A percentile compares a stretch with the other conserved stretches of the same genome.
These are phyloP conservation scores for Haplographium delicatum DNA, from an alignment of 495 filamentous ascomycete genomes.

Conservation along the genomic window DNA sequence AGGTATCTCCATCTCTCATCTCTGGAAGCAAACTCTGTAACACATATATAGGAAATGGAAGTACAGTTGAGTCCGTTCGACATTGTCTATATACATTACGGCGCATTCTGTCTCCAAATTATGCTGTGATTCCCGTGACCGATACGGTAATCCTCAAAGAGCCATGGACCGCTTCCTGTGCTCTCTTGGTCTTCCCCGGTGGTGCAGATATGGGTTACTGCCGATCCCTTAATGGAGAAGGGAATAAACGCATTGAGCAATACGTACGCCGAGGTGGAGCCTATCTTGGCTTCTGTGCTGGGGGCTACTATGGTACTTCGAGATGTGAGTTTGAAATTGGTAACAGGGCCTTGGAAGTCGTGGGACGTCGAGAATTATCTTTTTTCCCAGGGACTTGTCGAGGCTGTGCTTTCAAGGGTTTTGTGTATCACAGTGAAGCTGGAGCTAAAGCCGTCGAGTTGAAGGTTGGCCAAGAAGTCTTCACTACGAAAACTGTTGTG, in stretches of 20 bases:
- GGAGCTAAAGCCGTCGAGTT: constrained; percentile 73
- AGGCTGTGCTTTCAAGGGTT: constrained; percentile 83
- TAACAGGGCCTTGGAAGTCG: constrained; percentile 72
- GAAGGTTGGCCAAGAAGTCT: constrained; percentile 54
- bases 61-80: constrained; percentile 79
- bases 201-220: constrained; percentile 95
- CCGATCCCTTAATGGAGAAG: constrained; percentile 77
- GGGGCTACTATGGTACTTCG: constrained; percentile 81
- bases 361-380: constrained; percentile 77
- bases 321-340: constrained; percentile 90
- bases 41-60: constrained; percentile 61
- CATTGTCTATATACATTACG: constrained; percentile 87
- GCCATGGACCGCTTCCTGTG: constrained; percentile 84
- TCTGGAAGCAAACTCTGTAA: background rate
- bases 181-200: constrained; percentile 85
- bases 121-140: constrained; percentile 83
- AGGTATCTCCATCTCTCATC: constrained; percentile 41
- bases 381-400: constrained; percentile 87
- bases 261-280: constrained; percentile 81
- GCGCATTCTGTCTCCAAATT: constrained; percentile 84
- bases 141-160: constrained; percentile 79
- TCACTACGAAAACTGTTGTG: constrained; percentile 42
- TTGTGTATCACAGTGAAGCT: constrained; percentile 84
- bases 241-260: constrained; percentile 75
- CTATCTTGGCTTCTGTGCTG: constrained; percentile 91